Percentiles rank a stretch among this genome's conserved stretches.
Conservation (phyloP, 805 yeast species). For the Komagataella pseudopastoris region DNA sequence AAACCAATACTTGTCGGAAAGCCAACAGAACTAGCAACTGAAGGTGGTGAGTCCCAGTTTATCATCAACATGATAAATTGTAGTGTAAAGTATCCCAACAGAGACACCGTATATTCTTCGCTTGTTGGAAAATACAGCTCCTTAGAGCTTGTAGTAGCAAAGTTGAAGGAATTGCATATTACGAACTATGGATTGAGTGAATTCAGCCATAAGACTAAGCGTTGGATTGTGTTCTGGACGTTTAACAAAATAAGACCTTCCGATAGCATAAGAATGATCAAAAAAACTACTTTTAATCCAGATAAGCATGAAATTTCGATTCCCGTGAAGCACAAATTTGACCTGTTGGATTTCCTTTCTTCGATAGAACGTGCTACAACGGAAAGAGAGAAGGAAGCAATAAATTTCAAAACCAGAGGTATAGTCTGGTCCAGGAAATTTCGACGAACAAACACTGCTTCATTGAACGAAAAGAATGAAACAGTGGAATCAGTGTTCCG, state of each 20-base stretch:
- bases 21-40: slow-evolving; percentile 22
- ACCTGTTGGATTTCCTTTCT: background rate
- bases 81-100: slow-evolving; percentile 8
- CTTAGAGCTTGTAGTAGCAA: slow-evolving; percentile 6
- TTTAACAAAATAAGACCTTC: slow-evolving; percentile 6
- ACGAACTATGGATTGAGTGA: slow-evolving; percentile 18
- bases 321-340: background rate
- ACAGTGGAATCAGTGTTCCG: background rate
- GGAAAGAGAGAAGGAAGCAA: background rate
- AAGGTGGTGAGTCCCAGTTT: slow-evolving; percentile 34
- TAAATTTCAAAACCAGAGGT: background rate
- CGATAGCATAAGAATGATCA: slow-evolving; percentile 1
- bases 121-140: slow-evolving; percentile 10
- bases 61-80: slow-evolving; percentile 20
- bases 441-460: slow-evolving; percentile 4
- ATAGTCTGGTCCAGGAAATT: slow-evolving; percentile 18
- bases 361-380: background rate
- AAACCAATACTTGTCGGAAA: slow-evolving; percentile 16
- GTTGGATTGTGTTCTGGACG: slow-evolving; percentile 27
- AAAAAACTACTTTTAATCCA: background rate
- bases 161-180: slow-evolving; percentile 2
- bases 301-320: background rate
- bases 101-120: slow-evolving; percentile 26
- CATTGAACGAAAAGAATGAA: background rate
- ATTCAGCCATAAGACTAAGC: slow-evolving; percentile 12